Evolutionary conservation across 192 early-diverging fungal genomes (phyloP), one percentile per base, ranked within the genome.

Genomic region (Spinellus fusiger): DNA sequence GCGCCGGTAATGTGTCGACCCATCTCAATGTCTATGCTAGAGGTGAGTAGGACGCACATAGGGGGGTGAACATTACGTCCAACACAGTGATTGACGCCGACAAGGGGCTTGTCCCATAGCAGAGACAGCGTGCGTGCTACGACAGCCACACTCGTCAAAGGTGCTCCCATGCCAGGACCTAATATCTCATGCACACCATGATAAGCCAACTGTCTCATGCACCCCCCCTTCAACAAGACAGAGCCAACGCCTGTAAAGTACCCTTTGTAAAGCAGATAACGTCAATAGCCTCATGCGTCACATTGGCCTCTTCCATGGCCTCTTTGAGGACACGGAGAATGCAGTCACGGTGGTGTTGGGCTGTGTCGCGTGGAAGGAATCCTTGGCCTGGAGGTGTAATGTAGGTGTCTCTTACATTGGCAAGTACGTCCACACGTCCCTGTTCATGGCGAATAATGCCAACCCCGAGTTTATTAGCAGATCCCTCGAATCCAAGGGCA

Each of bases 81-180:
- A 64, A 99, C 85, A 74, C 97, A 99, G 68, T 99, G 97, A 66
- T 99, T 99, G 13, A 96, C 94, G 16, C 88, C 95, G 31, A 98
- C 89, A 38, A 99, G 78, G 32, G 95, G 93, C 62, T 90, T 89
- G 15, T 85, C 77, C 93, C 93, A 98, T 58, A 98, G 80, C 51
- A 95, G 84, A 8, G 93, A 80, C 28, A 99, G 70, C 7, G 95
- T 99, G 50, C 97, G 83, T 0, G 97, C 94, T 7, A 94, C 93
- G 40, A 95, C 71, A 10, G 94, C 95, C 2, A 95, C 92, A 2
- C 90, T 90, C 20, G 80, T 78, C 59, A 99, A 72, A 1, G 97
- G 97, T n/a, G 91, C 93, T 3, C 92, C 95, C 95, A 99, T 99
- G 0, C 97, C 97, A 10, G 97, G 97, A 0, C 96, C 96, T 84